phyloP scores from a whole-genome alignment of 2,329 filamentous ascomycete genomes.

The Aspergillus novoparasiticus region DNA sequence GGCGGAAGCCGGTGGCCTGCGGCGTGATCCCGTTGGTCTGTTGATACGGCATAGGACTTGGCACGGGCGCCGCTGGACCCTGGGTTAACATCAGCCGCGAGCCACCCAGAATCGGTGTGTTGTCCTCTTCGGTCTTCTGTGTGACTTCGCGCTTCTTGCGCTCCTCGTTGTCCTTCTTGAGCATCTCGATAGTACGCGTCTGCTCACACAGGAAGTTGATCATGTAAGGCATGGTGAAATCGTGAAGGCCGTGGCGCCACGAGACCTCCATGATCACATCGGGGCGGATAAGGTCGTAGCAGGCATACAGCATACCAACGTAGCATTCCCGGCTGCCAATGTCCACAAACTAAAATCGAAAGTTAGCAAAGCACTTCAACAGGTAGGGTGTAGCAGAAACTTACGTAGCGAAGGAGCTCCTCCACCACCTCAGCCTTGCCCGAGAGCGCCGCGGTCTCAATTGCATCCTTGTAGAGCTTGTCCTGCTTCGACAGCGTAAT shows the following conservation, averaged over 20 bases:
- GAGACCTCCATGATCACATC: constrained; percentile 94
- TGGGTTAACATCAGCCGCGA: constrained; percentile 94
- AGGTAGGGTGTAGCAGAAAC: constrained; percentile 46
- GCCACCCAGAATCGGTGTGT: constrained; percentile 87
- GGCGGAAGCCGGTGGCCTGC: constrained; percentile 77
- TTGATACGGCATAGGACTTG: constrained; percentile 66
- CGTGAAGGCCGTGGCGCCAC: constrained; percentile 90
- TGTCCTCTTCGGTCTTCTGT: constrained; percentile 88
- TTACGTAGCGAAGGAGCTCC: constrained; percentile 93
- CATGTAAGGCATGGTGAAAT: constrained; percentile 99
- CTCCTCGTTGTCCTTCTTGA: constrained; percentile 96
- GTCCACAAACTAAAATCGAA: constrained; percentile 79
- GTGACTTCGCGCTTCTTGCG: constrained; percentile 72
- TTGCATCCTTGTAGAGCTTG: constrained; percentile 99
- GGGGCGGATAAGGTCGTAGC: constrained; percentile 93
- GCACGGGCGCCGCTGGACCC: constrained; percentile 68
- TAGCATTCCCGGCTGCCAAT: constrained; percentile 99
- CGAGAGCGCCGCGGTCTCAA: constrained; percentile 94
- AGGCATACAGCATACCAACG: constrained; percentile 98
- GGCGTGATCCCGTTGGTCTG: constrained; percentile 88
- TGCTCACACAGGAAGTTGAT: constrained; percentile 97
- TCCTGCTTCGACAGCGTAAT: constrained; percentile 98
- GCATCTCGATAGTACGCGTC: constrained; percentile 75
- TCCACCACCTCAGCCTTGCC: constrained; percentile 90
- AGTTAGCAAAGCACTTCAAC: not conserved